Conservation (phyloP, 495 filamentous ascomycete species). For the Penicillium coffeae region DNA sequence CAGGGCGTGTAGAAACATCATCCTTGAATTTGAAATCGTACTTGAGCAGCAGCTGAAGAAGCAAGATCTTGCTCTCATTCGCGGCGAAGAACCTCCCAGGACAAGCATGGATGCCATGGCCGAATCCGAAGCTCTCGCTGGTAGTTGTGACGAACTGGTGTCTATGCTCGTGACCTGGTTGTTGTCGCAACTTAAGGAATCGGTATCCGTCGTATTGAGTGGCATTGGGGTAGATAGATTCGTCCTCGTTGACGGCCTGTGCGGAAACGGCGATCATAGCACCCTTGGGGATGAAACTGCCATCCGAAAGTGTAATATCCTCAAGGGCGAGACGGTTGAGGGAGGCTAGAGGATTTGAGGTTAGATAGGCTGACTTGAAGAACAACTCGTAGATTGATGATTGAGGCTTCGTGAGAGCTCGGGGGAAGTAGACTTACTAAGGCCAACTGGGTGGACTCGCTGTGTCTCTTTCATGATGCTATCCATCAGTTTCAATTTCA, state of each 20-base stretch:
- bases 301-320: conserved; percentile 32
- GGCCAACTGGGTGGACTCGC: conserved; percentile 26
- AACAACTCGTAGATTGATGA: too few species aligned
- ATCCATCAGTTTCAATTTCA: conserved; percentile 50
- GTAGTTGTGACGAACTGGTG: conserved; percentile 46
- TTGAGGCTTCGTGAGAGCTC: not conserved
- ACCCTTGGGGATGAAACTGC: conserved; percentile 32
- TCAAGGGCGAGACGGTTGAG: conserved; percentile 38
- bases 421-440: conserved; percentile 26
- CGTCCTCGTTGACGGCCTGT: conserved; percentile 30
- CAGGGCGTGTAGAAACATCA: conserved; percentile 14
- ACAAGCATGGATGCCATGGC: conserved; percentile 51
- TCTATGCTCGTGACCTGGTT: conserved; percentile 37
- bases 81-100: conserved; percentile 52
- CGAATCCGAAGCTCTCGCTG: conserved; percentile 42
- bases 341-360: too few species aligned
- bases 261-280: conserved; percentile 33
- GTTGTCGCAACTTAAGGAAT: conserved; percentile 42
- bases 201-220: conserved; percentile 44
- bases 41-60: conserved; percentile 44
- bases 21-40: conserved; percentile 52
- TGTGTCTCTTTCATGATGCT: conserved; percentile 40
- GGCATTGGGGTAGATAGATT: conserved; percentile 39
- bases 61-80: conserved; percentile 45
- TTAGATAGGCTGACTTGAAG: too few species aligned